Evolutionary conservation across 352 stramenopile genomes (phyloP), one percentile per base, ranked within the genome.

Genomic region (Phytophthora brassicae): DNA sequence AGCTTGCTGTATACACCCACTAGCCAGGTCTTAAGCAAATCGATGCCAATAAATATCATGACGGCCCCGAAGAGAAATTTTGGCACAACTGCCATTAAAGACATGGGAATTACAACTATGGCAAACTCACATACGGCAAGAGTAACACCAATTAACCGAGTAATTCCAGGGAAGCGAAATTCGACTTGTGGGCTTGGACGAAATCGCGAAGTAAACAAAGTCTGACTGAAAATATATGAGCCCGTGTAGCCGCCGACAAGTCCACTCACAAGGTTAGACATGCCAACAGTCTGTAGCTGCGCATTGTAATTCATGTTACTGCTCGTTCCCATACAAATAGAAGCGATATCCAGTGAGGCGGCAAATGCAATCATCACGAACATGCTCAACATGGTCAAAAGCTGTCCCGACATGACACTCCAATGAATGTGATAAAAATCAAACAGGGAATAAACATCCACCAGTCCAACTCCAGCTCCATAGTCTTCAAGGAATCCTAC

Each of bases 1-100:
- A 92, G 53, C 54, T 90, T 92, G 17, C 70, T 64, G 29, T 72
- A 84, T 12, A 87, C 78, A 9, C 68, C 77, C 17, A 90, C 52
- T 6, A 92, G 63, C 83, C 83, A 92, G 0, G 79, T 84, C 53
- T 84, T 88, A 72, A 99, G 90, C 7, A 99, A 70, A 62, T 99
- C 96, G 5, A 98, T 74, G 29, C 92, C 95, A 64, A 99, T 98
- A 72, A 99, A 96, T 5, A 98, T 89, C 56, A 99, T 88, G 16
- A 99, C 75, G n/a, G 89, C 92, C 14, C 95, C 96, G 71, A 99
- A 99, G 60, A 99, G 98, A 56, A 97, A 96, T 68, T 97, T 98
- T 1, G 97, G 97, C 7, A 99, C 71, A 50, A 95, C 88, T 6
- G 86, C 77, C 35, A 98, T 89, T 9, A 99, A 71, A 23, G 95